Evolutionary conservation across 768 basidiomycete genomes (phyloP).

Genomic region (Suillus placidus): DNA sequence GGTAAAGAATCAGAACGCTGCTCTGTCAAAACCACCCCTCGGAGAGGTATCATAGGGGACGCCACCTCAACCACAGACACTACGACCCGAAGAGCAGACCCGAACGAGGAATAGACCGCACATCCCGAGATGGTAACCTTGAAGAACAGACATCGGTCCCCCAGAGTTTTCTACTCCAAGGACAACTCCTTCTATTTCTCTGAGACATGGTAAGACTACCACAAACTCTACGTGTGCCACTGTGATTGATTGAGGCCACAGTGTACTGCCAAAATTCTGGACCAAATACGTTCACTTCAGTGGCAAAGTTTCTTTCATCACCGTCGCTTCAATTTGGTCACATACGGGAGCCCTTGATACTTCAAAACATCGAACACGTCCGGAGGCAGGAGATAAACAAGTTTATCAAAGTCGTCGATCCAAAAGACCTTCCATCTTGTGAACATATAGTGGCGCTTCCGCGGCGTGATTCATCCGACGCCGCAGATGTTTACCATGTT

Average conservation of each 20-base stretch:
- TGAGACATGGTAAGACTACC: background rate
- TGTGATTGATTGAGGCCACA: no score
- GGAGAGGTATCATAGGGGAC: background rate
- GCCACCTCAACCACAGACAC: background rate
- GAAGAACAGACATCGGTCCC: background rate
- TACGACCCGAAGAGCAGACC: background rate
- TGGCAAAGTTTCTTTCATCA: no score
- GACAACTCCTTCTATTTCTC: background rate
- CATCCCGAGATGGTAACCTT: background rate
- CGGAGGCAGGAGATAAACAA: no score
- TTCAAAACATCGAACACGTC: slow-evolving; percentile 38
- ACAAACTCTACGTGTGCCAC: no score
- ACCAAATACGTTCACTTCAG: no score
- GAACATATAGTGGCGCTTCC: slow-evolving; percentile 45
- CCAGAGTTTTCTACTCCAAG: slow-evolving; percentile 3
- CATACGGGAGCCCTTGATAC: slow-evolving; percentile 39
- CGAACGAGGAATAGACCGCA: background rate
- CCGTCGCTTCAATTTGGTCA: slow-evolving; percentile 37
- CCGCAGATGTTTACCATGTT: slow-evolving; percentile 4
- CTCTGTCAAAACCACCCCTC: background rate
- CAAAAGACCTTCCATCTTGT: slow-evolving; percentile 32
- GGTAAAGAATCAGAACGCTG: background rate
- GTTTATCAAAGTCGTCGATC: slow-evolving; percentile 34
- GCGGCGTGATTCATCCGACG: background rate
- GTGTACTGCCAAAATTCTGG: no score